Base-by-base conservation (phyloP, 306 rosid genomes). In the Quillaja saponaria region DNA sequence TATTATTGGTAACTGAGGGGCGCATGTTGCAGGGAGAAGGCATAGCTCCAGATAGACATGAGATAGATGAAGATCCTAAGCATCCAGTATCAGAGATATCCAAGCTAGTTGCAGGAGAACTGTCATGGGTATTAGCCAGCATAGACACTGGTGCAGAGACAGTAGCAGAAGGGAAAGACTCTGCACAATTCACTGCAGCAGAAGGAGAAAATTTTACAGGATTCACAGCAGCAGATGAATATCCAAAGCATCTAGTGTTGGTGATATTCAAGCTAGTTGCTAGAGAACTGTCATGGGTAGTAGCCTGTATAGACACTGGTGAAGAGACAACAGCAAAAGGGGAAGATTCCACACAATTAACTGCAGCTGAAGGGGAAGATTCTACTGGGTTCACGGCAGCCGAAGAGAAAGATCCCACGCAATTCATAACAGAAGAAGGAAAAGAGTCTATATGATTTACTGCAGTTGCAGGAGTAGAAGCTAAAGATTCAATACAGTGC, bases 41-140 rank as follows among this genome's bases (percentile, higher is more conserved):
- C 28, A 71, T 8, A 53, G 17, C 42, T 38, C 69, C 81, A 34
- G 83, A 81, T 21, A 61, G 60, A 55, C 78, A 66, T 11, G 82
- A 81, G 31, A 17, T 67, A 13, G 76, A 61, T 13, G 74, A 15
- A 31, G 62, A 60, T 8, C 69, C 86, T 40, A 34, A 16, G 55
- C 37, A 34, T 49, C 40, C 68, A 53, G 50, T 69, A 6, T 35
- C 4, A 37, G 53, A 61, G 38, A 72, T 57, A 35, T 37, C 37
- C 38, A 55, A 50, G 47, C 19, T 40, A 21, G 64, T 42, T 49
- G 73, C 87, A 12, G 15, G 41, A 52, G 55, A 21, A 25, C 49
- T 71, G 12, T 49, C 75, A 51, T 5, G 6, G 40, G 40, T 10
- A 37, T 5, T 37, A 37, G 40, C 7, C 40, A 49, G 61, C 34